Conservation (phyloP, 257 asterid species). For the Gentiana macrophylla region DNA sequence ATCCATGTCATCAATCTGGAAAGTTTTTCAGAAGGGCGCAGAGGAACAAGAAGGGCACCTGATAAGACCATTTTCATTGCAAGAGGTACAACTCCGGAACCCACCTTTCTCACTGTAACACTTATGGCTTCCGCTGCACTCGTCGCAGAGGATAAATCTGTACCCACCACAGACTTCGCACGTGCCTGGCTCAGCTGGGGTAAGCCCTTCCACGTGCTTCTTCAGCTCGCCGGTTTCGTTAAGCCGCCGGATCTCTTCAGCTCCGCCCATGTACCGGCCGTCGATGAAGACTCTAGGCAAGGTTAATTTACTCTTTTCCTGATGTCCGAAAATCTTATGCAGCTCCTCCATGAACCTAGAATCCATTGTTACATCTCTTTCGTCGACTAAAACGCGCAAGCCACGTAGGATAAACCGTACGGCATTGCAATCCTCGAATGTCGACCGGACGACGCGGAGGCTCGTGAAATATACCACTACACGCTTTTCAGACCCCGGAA, state of each 20-base stretch:
- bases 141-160: slow-evolving; percentile 57
- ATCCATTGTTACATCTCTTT: slow-evolving; percentile 88
- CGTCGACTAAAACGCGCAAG: slow-evolving; percentile 72
- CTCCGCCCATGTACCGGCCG: slow-evolving; percentile 90
- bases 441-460: slow-evolving; percentile 69
- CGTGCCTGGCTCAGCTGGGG: slow-evolving; percentile 41
- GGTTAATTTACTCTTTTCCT: slow-evolving; percentile 37
- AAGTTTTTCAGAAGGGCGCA: slow-evolving; percentile 22
- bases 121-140: slow-evolving; percentile 80
- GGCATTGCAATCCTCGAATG: slow-evolving; percentile 77
- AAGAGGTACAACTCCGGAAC: slow-evolving; percentile 62
- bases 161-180: slow-evolving; percentile 80
- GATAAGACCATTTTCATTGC: slow-evolving; percentile 88
- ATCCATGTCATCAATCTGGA: slow-evolving; percentile 4
- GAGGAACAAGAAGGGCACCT: slow-evolving; percentile 91
- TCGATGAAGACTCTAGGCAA: slow-evolving; percentile 81
- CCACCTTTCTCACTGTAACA: slow-evolving; percentile 63
- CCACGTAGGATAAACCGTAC: slow-evolving; percentile 57
- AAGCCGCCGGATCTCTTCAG: slow-evolving; percentile 70
- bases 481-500: slow-evolving; percentile 59
- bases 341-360: slow-evolving; percentile 62
- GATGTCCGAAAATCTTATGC: slow-evolving; percentile 39
- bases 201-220: slow-evolving; percentile 47
- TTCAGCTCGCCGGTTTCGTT: slow-evolving; percentile 90
- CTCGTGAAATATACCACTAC: slow-evolving; percentile 77